Conservation (phyloP, 345 rosid genomes). For the Lepidium sativum region DNA sequence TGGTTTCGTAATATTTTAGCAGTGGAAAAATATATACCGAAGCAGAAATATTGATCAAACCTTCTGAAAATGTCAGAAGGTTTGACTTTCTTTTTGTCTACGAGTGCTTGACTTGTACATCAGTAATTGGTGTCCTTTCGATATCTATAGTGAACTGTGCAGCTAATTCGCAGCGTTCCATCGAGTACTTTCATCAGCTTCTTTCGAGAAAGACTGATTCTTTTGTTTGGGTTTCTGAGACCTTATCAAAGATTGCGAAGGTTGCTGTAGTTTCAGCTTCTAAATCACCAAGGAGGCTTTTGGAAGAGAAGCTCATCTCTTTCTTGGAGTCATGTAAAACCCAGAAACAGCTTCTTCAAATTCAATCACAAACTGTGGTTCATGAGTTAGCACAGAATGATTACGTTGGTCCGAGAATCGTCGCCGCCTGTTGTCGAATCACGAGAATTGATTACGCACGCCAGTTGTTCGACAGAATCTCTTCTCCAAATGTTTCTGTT, state of each 20-base stretch:
- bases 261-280: conserved; percentile 6
- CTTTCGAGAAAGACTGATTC: not conserved
- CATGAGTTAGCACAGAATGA: conserved; percentile 36
- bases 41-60: not conserved
- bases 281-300: conserved; percentile 32
- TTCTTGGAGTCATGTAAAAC: conserved; percentile 58
- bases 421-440: conserved; percentile 10
- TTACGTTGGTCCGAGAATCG: conserved; percentile 42
- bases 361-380: conserved; percentile 39
- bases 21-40: too few species aligned
- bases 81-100: not conserved
- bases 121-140: not conserved
- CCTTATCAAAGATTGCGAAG: conserved; percentile 33
- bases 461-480: conserved; percentile 60
- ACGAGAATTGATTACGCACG: conserved; percentile 40
- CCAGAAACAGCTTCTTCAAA: conserved; percentile 44
- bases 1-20: too few species aligned
- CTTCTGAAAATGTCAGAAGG: not conserved
- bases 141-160: not conserved
- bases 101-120: not conserved
- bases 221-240: not conserved
- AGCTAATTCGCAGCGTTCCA: not conserved
- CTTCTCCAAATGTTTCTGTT: conserved; percentile 32
- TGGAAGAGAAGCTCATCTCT: conserved; percentile 48
- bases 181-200: not conserved